phyloP scores from a whole-genome alignment of 495 filamentous ascomycete species.

The Clohesyomyces aquaticus region DNA sequence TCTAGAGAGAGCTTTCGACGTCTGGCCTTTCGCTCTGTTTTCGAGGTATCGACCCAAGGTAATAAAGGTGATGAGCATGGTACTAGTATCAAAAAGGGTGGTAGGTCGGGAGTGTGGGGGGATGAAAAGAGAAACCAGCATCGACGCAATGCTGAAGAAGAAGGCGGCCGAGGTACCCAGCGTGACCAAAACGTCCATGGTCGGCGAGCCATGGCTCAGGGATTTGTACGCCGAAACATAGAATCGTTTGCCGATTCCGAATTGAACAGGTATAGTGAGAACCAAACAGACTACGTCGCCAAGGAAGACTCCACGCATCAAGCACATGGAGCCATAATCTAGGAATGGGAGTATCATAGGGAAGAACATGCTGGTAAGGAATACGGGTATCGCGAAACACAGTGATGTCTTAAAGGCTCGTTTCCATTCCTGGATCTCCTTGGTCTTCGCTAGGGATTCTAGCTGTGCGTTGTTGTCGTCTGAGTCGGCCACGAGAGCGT shows the following conservation, averaged over 20 bases:
- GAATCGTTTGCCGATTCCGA: slow-evolving; percentile 92
- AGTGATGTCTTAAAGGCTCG: slow-evolving; percentile 73
- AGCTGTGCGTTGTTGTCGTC: slow-evolving; percentile 97
- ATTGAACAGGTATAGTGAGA: slow-evolving; percentile 92
- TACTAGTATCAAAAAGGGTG: slow-evolving; percentile 96
- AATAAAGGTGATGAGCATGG: slow-evolving; percentile 98
- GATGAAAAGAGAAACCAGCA: slow-evolving; percentile 75
- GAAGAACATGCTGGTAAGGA: slow-evolving; percentile 87
- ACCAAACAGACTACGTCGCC: slow-evolving; percentile 82
- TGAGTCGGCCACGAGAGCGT: slow-evolving; percentile 84
- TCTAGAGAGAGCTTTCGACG: slow-evolving; percentile 88
- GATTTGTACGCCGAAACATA: slow-evolving; percentile 91
- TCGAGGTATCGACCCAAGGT: slow-evolving; percentile 90
- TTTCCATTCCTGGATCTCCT: slow-evolving; percentile 92
- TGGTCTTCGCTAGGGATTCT: slow-evolving; percentile 92
- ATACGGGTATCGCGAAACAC: slow-evolving; percentile 86
- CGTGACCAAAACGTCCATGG: slow-evolving; percentile 97
- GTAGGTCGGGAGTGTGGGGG: slow-evolving; percentile 74
- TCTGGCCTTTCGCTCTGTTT: slow-evolving; percentile 95
- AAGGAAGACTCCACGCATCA: slow-evolving; percentile 76
- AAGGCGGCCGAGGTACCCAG: slow-evolving; percentile 96
- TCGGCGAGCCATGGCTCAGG: slow-evolving; percentile 83
- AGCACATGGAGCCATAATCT: slow-evolving; percentile 68
- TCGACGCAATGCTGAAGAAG: slow-evolving; percentile 91
- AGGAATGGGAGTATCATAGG: slow-evolving; percentile 56